A percentile compares a stretch with the other conserved stretches of the same genome.
Conservation (phyloP, 1,139 yeast species). For the Candida buenavistaensis region DNA sequence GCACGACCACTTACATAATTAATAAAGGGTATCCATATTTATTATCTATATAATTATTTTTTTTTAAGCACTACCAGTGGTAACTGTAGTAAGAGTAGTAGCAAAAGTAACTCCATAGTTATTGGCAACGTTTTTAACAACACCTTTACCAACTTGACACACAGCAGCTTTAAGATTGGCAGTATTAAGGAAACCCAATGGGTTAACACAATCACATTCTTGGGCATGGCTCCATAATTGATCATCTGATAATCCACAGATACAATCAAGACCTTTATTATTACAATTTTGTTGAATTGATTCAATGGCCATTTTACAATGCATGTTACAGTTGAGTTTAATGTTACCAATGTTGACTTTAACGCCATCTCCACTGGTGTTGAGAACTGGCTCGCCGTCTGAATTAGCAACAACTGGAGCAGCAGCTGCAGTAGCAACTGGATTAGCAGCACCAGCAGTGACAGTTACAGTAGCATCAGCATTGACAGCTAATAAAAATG, state of each 20-base stretch:
- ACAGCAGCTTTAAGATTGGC: constrained; percentile 2
- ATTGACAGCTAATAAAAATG: not conserved
- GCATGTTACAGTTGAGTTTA: constrained; percentile 1
- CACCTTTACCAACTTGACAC: constrained; percentile 1
- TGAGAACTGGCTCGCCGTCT: no score
- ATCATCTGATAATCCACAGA: constrained; percentile 3
- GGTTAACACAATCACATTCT: constrained; percentile 6
- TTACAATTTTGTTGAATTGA: constrained; percentile 1
- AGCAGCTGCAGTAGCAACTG: not conserved
- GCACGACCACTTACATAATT: no score
- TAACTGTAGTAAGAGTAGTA: not conserved
- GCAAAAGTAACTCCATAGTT: constrained; percentile 1
- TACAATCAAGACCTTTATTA: constrained; percentile 3
- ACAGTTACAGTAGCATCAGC: not conserved
- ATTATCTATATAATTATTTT: no score
- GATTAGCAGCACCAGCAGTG: not conserved
- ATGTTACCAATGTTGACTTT: constrained; percentile 1
- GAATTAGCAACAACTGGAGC: constrained; percentile 1
- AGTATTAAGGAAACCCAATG: constrained; percentile 1
- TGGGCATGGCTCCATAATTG: constrained; percentile 3
- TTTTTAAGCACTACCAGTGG: no score
- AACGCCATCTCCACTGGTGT: constrained; percentile 1
- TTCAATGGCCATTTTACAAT: constrained; percentile 4
- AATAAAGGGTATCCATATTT: no score
- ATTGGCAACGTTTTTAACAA: constrained; percentile 1